Evolutionary conservation across 176 grass and related monocot genomes (phyloP), one percentile per base, ranked within the genome.

Genomic region (Oryza longistaminata): DNA sequence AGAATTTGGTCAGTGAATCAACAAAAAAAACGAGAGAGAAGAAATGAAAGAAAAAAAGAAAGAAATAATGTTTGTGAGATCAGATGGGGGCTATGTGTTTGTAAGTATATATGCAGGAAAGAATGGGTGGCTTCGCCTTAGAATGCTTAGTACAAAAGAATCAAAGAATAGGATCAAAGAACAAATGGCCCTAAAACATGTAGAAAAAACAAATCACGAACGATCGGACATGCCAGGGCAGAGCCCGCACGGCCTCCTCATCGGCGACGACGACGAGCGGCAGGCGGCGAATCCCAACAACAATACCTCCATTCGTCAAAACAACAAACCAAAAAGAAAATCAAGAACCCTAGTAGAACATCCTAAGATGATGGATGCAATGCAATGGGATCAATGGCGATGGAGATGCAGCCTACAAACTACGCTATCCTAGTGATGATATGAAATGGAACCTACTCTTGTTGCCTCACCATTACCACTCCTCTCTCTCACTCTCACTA

Each of bases 81-180:
- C 39, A 40, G 39, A 40, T 40, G 7, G 76, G 76, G 17, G 70
- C 16, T 93, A n/a, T 85, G 50, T 64, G 83, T 92, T 55, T 83
- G 83, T 82, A 86, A 77, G 77, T 94, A 85, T 89, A 83, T 81
- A 89, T 82, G 88, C 72, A 91, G 75, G 80, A 86, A 91, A 71
- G 80, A 88, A 96, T 83, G 46, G 73, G 49, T 25, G 25, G 19
- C 67, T 84, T 50, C 64, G 42, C 76, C 68, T 87, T 80, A 61
- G 78, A 76, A 82, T 87, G 72, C 72, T 74, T 90, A 71, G 84
- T 91, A 93, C 89, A 89, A 98, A 99, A 94, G 96, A 96, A 98
- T 96, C 82, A 96, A 98, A 95, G 86, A 95, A 98, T 94, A 34
- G 70, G 53, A 31, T 42, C 72, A 50, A 50, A 60, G 83, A 72